These are phyloP conservation scores for Taiwanofungus camphoratus DNA, from an alignment of 1,284 basidiomycete genomes.

Conservation along the genomic window DNA sequence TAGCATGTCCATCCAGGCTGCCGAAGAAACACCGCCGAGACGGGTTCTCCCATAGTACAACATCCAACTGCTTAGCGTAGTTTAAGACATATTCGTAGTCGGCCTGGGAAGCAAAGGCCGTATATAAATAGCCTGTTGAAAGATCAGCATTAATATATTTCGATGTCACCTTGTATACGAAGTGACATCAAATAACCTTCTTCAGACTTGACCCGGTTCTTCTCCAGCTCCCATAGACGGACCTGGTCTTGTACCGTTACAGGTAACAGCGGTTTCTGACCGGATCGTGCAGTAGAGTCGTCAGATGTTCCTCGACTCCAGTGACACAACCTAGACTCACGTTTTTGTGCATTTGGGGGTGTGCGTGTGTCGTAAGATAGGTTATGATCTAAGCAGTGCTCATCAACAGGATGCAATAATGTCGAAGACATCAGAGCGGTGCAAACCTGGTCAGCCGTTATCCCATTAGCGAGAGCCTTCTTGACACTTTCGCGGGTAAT, in stretches of 20 bases:
- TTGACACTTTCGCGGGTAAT: conserved; percentile 95
- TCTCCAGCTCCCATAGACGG: conserved; percentile 95
- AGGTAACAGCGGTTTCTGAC: conserved; percentile 82
- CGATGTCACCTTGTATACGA: conserved; percentile 17
- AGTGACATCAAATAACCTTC: conserved; percentile 54
- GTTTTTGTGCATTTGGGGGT: conserved; percentile 96
- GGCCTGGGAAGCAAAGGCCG: conserved; percentile 77
- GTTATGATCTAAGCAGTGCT: conserved; percentile 74
- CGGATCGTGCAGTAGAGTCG: not conserved
- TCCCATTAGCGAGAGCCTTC: conserved; percentile 90
- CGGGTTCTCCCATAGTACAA: conserved; percentile 76
- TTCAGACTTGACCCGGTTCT: conserved; percentile 83
- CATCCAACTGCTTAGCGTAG: conserved; percentile 79
- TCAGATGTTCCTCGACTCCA: not conserved
- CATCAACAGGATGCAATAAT: conserved; percentile 4
- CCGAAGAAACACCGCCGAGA: conserved; percentile 80
- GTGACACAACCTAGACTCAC: conserved; percentile 36
- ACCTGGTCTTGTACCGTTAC: conserved; percentile 98
- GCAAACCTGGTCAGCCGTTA: conserved; percentile 88
- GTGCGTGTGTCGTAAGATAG: conserved; percentile 91
- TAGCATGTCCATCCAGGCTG: conserved; percentile 71
- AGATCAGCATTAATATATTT: conserved; percentile 20
- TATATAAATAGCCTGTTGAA: conserved; percentile 77
- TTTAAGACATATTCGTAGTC: conserved; percentile 86
- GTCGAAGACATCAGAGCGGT: not conserved